These are phyloP conservation scores for Daldinia bambusicola DNA, from an alignment of 495 filamentous ascomycete species.

Conservation along the genomic window DNA sequence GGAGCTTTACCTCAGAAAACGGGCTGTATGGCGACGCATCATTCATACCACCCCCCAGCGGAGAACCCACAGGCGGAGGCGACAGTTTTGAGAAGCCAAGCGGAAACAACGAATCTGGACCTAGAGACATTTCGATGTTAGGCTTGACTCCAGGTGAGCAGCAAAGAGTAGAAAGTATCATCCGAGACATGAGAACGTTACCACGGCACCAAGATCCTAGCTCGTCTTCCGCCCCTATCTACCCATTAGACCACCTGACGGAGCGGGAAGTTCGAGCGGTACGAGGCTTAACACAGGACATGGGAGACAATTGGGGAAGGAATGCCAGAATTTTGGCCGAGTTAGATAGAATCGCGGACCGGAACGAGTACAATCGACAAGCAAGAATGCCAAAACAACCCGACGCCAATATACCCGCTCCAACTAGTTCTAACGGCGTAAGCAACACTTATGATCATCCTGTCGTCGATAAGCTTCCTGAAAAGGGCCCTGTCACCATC, in stretches of 20 bases:
- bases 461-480: not conserved
- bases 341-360: constrained; percentile 2
- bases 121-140: not conserved
- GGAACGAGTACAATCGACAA: not conserved
- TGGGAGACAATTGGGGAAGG: constrained; percentile 1
- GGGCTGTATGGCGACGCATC: constrained; percentile 47
- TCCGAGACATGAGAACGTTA: constrained; percentile 9
- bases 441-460: not conserved
- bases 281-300: constrained; percentile 16
- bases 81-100: not conserved
- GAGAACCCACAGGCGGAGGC: not conserved
- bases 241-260: constrained; percentile 11
- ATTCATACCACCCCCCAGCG: constrained; percentile 41
- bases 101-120: not conserved
- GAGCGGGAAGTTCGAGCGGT: constrained; percentile 5
- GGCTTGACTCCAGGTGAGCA: not conserved
- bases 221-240: not conserved
- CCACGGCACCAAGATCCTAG: not conserved
- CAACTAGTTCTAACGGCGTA: not conserved
- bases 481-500: no score
- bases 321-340: not conserved
- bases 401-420: not conserved
- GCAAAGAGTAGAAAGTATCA: constrained; percentile 1
- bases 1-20: constrained; percentile 53
- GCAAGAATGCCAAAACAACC: not conserved